Conservation (phyloP, 2,329 filamentous ascomycete genomes). For the Xylariales sp. region DNA sequence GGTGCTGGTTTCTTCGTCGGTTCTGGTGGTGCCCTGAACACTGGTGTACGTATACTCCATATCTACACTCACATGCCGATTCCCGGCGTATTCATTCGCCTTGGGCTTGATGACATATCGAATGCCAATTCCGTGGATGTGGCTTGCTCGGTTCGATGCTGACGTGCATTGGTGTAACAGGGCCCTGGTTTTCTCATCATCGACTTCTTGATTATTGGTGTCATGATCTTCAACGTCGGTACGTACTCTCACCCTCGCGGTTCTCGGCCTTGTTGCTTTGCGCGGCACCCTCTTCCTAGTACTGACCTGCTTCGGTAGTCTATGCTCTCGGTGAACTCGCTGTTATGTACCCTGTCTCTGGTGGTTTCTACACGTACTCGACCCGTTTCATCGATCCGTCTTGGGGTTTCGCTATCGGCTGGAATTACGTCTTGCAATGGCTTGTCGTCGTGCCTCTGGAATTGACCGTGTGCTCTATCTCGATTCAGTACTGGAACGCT, state of each 20-base stretch:
- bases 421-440: conserved; percentile 63
- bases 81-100: background rate
- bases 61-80: too few species aligned
- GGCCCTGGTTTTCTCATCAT: conserved; percentile 58
- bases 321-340: conserved; percentile 68
- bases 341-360: conserved; percentile 62
- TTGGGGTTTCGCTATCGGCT: conserved; percentile 58
- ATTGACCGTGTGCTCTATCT: conserved; percentile 61
- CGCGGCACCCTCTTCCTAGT: background rate
- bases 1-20: conserved; percentile 73
- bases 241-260: conserved; percentile 27
- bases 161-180: conserved; percentile 39
- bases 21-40: conserved; percentile 62
- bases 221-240: conserved; percentile 70
- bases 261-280: background rate
- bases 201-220: conserved; percentile 66
- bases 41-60: conserved; percentile 54
- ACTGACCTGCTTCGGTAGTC: conserved; percentile 50
- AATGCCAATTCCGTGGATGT: background rate
- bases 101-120: background rate
- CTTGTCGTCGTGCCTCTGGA: conserved; percentile 60
- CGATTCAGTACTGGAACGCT: conserved; percentile 61
- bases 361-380: conserved; percentile 63
- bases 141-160: background rate
- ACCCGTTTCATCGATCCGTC: conserved; percentile 64